A percentile compares a stretch with the other conserved stretches of the same genome.
Conservation (phyloP, 257 asterid genomes). For the Rhazya stricta region DNA sequence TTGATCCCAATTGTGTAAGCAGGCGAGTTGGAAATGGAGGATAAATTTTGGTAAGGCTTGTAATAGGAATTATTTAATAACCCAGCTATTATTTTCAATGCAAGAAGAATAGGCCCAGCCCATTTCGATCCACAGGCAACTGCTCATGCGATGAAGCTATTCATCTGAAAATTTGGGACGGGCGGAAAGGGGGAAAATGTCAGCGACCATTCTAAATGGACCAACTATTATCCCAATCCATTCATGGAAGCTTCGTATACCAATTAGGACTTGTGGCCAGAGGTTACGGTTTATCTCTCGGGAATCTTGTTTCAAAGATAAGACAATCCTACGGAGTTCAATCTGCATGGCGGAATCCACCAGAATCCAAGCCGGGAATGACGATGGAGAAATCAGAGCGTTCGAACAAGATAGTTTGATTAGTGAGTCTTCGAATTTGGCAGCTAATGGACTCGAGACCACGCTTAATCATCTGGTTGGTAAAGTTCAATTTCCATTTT, state of each 20-base stretch:
- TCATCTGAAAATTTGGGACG: not conserved
- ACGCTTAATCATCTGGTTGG: constrained; percentile 55
- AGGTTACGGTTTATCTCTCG: constrained; percentile 22
- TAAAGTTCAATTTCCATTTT: constrained; percentile 7
- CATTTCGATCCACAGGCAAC: not conserved
- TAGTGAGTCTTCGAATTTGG: constrained; percentile 25
- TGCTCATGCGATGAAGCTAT: not conserved
- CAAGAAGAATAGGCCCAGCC: not conserved
- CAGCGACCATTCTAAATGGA: not conserved
- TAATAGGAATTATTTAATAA: no score
- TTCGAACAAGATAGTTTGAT: constrained; percentile 51
- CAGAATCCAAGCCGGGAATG: constrained; percentile 15
- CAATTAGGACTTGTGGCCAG: constrained; percentile 17
- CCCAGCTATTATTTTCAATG: not conserved
- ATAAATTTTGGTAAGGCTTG: no score
- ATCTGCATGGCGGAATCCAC: constrained; percentile 25
- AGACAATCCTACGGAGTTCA: constrained; percentile 8
- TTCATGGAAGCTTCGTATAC: constrained; percentile 15
- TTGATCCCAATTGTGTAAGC: no score
- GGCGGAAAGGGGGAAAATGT: not conserved
- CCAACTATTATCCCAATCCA: constrained; percentile 13
- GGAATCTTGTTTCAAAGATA: constrained; percentile 23
- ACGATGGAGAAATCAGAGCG: constrained; percentile 32
- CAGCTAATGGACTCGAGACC: constrained; percentile 41
- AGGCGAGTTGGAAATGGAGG: no score